Base-by-base conservation (phyloP, 1,284 basidiomycete species). In the Puccinia hordei region DNA sequence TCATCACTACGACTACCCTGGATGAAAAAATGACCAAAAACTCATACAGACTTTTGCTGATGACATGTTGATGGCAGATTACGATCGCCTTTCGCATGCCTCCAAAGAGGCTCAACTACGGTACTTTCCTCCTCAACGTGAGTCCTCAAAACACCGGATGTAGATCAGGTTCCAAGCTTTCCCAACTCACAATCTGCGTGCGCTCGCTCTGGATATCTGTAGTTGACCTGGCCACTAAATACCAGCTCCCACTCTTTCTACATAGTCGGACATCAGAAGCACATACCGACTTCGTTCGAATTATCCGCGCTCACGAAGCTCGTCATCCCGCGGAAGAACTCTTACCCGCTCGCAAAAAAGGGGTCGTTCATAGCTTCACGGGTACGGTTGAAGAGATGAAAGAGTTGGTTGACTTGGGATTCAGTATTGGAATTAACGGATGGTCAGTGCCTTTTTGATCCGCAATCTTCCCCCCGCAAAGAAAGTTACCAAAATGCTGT, bases 341-440 rank as follows among this genome's bases (percentile, higher is more conserved):
- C 0, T 90, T 91, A 81, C 88, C 88, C 22, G 88, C 88, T 86
- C 90, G 78, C 89, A 88, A 87, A 61, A 89, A 92, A 13, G 93
- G 92, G 0, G 93, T 95, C 10, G 93, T 94, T 10, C 94, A 95
- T 86, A 92, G 91, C 83, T 94, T 94, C 86, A 94, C 93, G 0
- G 94, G 93, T 0, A 90, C 89, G 0, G 82, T 85, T 0, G 88
- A 88, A 33, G 93, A 95, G 85, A 90, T 90, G 66, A 84, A 86
- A 10, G 92, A 95, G 84, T 86, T 93, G 78, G 90, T 94, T 22
- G 79, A 81, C 17, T 75, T 85, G 27, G 84, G 84, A 5, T 81
- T 84, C 10, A 85, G 81, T 68, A 81, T 81, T 38, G 81, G 75
- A 27, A 63, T 81, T 17, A 80, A 80, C 46, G 76, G 76, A 71